phyloP scores from a whole-genome alignment of 176 grass and related monocot genomes.

The Chloris gayana region DNA sequence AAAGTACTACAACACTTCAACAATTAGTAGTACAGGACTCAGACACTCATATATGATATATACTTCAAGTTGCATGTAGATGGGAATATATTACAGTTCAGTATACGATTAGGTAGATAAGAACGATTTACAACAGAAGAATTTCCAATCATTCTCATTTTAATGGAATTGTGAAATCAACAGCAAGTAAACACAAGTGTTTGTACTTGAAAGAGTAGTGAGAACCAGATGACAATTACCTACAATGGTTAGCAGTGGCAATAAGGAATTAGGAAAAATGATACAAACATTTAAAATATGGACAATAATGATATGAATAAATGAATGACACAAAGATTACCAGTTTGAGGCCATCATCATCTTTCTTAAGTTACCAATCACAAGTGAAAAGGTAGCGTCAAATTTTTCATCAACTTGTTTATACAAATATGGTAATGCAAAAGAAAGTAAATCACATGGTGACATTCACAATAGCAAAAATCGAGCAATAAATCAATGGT shows the following conservation, averaged over 20 bases:
- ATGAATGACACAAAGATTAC: conserved; percentile 25
- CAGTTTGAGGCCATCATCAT: conserved; percentile 15
- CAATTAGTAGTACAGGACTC: background rate
- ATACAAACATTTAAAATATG: conserved; percentile 3
- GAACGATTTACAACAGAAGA: conserved; percentile 5
- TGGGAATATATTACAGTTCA: conserved; percentile 10
- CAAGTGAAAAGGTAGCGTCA: background rate
- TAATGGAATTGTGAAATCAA: background rate
- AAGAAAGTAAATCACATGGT: conserved; percentile 17
- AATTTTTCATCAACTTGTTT: conserved; percentile 5
- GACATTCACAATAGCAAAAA: background rate
- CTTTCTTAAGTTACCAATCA: conserved; percentile 16
- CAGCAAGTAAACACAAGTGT: background rate
- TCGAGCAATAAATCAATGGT: conserved; percentile 29
- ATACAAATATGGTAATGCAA: background rate
- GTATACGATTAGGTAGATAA: background rate
- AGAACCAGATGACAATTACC: background rate
- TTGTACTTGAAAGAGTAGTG: conserved; percentile 1
- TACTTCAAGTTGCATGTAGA: conserved; percentile 7
- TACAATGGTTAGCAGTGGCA: background rate
- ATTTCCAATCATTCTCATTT: conserved; percentile 7
- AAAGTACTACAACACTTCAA: conserved; percentile 29
- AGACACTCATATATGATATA: background rate
- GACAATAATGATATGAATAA: conserved; percentile 13
- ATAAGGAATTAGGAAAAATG: background rate